phyloP scores from a whole-genome alignment of 2,329 filamentous ascomycete species.

The Fusarium udum region DNA sequence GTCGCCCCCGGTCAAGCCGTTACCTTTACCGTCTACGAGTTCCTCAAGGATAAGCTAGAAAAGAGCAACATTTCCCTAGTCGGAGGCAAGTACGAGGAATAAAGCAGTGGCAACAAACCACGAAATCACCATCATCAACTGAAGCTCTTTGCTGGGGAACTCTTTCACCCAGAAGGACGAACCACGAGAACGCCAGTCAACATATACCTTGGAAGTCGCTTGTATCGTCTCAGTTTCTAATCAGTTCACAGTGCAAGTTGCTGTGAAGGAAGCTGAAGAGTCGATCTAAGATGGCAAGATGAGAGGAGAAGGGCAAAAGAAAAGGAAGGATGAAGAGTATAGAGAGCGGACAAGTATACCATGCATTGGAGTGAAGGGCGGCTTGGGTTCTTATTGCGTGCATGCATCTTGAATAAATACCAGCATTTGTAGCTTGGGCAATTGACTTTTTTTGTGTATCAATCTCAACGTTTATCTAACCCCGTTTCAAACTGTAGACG shows the following conservation, averaged over 20 bases:
- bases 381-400: conserved; percentile 39
- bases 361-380: conserved; percentile 37
- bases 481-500: neutral
- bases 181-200: neutral
- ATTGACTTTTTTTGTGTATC: conserved; percentile 40
- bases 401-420: conserved; percentile 44
- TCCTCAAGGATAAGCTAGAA: conserved; percentile 77
- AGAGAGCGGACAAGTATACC: conserved; percentile 39
- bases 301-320: neutral
- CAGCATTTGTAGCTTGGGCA: conserved; percentile 44
- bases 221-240: conserved; percentile 24
- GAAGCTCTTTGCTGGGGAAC: neutral
- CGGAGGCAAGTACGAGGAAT: conserved; percentile 75
- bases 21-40: conserved; percentile 82
- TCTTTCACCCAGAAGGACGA: neutral
- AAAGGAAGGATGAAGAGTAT: conserved; percentile 18
- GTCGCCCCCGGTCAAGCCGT: conserved; percentile 94
- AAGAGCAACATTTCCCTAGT: conserved; percentile 67
- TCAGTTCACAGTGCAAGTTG: conserved; percentile 23
- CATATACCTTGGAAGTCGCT: neutral
- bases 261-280: conserved; percentile 26
- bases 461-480: neutral
- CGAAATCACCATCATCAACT: neutral
- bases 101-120: conserved; percentile 29
- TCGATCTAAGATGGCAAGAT: conserved; percentile 16